Conservation (phyloP, 495 filamentous ascomycete species). For the Aspergillus biplanus region DNA sequence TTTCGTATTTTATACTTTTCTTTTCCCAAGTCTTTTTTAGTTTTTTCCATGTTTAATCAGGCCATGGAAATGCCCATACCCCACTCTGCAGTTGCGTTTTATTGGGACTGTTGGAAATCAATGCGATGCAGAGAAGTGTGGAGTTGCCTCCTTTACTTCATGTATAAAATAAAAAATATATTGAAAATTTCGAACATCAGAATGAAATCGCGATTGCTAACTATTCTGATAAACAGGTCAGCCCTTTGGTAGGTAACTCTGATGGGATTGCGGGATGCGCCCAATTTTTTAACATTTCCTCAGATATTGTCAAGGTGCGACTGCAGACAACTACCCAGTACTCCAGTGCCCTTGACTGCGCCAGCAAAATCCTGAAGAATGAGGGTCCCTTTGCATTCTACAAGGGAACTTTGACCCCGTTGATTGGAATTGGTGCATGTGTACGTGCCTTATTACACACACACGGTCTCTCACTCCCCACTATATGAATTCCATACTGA, state of each 20-base stretch:
- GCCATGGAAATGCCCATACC: not conserved
- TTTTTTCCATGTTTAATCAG: not conserved
- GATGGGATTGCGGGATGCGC: too few relatives aligned
- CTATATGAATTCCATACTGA: not conserved
- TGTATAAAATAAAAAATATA: too few relatives aligned
- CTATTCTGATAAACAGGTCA: slow-evolving; percentile 63
- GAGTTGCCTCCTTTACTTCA: too few relatives aligned
- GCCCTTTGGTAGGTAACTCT: slow-evolving; percentile 70
- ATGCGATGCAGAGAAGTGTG: not conserved
- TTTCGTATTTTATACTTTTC: not conserved
- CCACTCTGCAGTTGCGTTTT: not conserved
- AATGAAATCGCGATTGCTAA: slow-evolving; percentile 30
- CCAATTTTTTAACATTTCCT: slow-evolving; percentile 21
- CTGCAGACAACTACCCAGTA: slow-evolving; percentile 87
- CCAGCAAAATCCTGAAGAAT: slow-evolving; percentile 78
- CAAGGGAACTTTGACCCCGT: slow-evolving; percentile 95
- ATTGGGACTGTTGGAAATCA: not conserved
- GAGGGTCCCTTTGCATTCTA: slow-evolving; percentile 95
- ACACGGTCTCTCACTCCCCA: too few relatives aligned
- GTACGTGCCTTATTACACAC: slow-evolving; percentile 47
- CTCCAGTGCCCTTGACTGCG: slow-evolving; percentile 76
- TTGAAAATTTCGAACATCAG: too few relatives aligned
- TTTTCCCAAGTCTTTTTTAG: slow-evolving; percentile 3
- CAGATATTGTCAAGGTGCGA: slow-evolving; percentile 97
- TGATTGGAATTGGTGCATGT: slow-evolving; percentile 95